Conservation (phyloP, 2,329 filamentous ascomycete genomes). For the Colletotrichum sansevieriae region DNA sequence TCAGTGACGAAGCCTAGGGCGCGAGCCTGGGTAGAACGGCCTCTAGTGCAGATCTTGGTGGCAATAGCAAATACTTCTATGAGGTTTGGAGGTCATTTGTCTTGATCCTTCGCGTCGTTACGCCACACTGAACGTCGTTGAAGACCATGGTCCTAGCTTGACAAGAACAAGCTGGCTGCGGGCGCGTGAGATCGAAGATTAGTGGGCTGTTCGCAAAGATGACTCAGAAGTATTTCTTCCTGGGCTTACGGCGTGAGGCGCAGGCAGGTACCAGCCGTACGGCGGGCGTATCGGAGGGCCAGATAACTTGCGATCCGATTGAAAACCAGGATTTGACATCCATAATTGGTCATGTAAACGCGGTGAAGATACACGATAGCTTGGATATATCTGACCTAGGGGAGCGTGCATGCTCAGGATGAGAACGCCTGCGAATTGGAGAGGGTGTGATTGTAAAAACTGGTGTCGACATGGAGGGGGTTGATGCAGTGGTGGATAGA, state of each 20-base stretch:
- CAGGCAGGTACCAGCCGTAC: neutral
- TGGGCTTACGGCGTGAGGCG: too few species aligned
- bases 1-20: too few species aligned
- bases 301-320: slow-evolving; percentile 8
- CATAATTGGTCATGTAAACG: slow-evolving; percentile 1
- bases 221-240: neutral
- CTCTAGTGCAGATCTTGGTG: too few species aligned
- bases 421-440: neutral
- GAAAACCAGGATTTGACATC: slow-evolving; percentile 6
- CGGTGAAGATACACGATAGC: slow-evolving; percentile 19
- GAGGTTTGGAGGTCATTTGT: slow-evolving; percentile 15
- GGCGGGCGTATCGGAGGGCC: slow-evolving; percentile 6
- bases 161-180: slow-evolving; percentile 4
- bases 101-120: slow-evolving; percentile 25
- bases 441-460: slow-evolving; percentile 29
- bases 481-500: neutral
- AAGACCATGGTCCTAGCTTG: slow-evolving; percentile 12
- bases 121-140: slow-evolving; percentile 26
- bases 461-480: neutral
- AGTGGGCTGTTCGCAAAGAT: neutral
- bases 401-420: slow-evolving; percentile 13
- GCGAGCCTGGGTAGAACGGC: too few species aligned
- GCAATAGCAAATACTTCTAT: too few species aligned
- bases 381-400: slow-evolving; percentile 15
- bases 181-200: neutral